A percentile compares a stretch with the other conserved stretches of the same genome.
phyloP scores from a whole-genome alignment of 1,139 yeast genomes.

The Suhomyces wounanorum region DNA sequence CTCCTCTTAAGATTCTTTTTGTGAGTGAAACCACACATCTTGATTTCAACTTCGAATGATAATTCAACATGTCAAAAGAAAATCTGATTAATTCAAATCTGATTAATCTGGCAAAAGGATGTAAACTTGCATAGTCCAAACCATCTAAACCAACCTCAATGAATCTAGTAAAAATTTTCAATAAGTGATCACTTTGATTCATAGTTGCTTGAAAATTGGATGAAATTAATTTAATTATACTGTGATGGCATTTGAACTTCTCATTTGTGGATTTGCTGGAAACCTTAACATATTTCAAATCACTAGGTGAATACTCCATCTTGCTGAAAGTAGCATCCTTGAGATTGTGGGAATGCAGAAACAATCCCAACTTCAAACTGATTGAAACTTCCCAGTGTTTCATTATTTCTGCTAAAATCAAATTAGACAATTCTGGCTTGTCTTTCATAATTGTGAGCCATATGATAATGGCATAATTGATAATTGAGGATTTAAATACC shows the following conservation, averaged over 20 bases:
- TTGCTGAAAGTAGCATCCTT: conserved; percentile 60
- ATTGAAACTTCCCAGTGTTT: conserved; percentile 70
- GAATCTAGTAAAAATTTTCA: conserved; percentile 69
- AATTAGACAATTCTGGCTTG: conserved; percentile 53
- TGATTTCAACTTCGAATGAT: conserved; percentile 53
- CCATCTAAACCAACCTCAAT: conserved; percentile 60
- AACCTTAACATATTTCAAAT: conserved; percentile 44
- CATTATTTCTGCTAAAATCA: conserved; percentile 70
- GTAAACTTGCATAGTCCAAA: conserved; percentile 64
- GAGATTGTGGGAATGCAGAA: conserved; percentile 60
- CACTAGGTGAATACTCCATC: conserved; percentile 92
- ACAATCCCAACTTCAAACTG: conserved; percentile 63
- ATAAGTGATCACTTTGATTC: conserved; percentile 69
- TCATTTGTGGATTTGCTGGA: conserved; percentile 55
- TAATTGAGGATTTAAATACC: conserved; percentile 58
- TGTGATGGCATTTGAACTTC: conserved; percentile 71
- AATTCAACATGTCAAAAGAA: conserved; percentile 63
- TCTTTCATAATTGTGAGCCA: conserved; percentile 86
- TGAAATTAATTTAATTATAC: conserved; percentile 65
- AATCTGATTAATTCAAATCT: conserved; percentile 76
- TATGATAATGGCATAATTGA: conserved; percentile 68
- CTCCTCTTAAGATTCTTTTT: conserved; percentile 60
- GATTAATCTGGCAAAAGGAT: conserved; percentile 75
- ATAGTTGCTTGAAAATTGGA: conserved; percentile 85
- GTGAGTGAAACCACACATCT: conserved; percentile 49